Conservation (phyloP, 2,329 filamentous ascomycete genomes). For the Periglandula ipomoeae region DNA sequence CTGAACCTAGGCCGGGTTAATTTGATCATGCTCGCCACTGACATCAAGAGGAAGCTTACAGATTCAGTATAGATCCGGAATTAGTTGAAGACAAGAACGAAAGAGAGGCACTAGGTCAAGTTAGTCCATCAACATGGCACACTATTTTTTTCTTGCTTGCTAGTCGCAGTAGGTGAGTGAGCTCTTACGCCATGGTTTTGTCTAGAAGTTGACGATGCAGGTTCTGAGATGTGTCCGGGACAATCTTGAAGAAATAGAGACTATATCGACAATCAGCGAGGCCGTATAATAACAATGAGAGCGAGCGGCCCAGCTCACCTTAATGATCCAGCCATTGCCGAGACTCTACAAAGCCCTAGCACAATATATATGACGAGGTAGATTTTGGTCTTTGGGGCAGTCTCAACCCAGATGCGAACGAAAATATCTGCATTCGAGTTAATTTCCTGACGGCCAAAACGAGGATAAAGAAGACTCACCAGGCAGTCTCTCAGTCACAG, state of each 20-base stretch:
- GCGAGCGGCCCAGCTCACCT: not conserved
- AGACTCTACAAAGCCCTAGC: not conserved
- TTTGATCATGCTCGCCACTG: no score
- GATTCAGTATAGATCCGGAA: not conserved
- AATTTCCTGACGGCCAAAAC: no score
- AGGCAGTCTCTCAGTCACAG: not conserved
- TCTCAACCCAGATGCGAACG: not conserved
- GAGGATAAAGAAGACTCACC: not conserved
- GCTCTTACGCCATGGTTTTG: not conserved
- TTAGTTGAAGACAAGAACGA: conserved; percentile 1
- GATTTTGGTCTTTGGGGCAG: not conserved
- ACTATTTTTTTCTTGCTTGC: no score
- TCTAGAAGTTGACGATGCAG: not conserved
- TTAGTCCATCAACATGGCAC: no score
- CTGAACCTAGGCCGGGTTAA: no score
- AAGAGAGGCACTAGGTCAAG: no score
- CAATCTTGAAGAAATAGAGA: not conserved
- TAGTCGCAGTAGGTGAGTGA: no score
- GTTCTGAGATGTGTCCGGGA: not conserved
- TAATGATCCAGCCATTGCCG: not conserved
- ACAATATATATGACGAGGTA: not conserved
- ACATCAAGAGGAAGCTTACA: no score
- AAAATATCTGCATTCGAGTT: not conserved
- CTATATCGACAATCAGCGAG: not conserved
- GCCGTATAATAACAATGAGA: not conserved